Base-by-base conservation (phyloP, 257 asterid genomes). In the Jaltomata sinuosa region DNA sequence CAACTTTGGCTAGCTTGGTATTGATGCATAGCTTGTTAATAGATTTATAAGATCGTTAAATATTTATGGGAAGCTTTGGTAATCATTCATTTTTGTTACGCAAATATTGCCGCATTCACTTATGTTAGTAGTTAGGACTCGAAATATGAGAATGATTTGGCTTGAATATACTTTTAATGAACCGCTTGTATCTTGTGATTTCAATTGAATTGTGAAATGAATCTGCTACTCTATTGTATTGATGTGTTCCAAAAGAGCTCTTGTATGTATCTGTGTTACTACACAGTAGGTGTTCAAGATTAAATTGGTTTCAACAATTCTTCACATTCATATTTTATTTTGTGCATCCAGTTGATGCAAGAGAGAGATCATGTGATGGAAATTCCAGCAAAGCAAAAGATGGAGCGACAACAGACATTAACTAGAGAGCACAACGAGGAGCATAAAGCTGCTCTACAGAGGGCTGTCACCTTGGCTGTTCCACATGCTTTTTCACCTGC, bases 401-500 rank as follows among this genome's bases (percentile, higher is more conserved):
- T 93, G 98, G 94, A 95, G 88, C 85, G 97, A 22, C 98, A 93
- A 45, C 87, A 92, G 85, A 89, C 98, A 0, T 59, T 95, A 45
- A 90, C 85, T 55, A 93, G 88, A 87, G 98, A 91, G 29, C 98
- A 93, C 88, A 85, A 83, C 7, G 88, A 90, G 62, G 95, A 95
- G 89, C 81, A 93, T 88, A 87, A 87, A 83, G 97, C 98, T 61
- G 96, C 97, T 74, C 85, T 94, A 57, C 89, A 87, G 11, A 89
- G 98, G 88, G 98, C 96, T 54, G 94, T 95, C 59, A 71, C 93
- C 12, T 84, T 95, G 85, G 91, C 88, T 22, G 92, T 95, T 50
- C 98, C 97, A 4, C 92, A 91, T 79, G 98, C 98, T 11, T 91
- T 87, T 89, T 85, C 92, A 36, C 96, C 97, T 81, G 89, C 96